Evolutionary conservation across 192 early-diverging fungal species (phyloP), one percentile per base, ranked within the genome.

Genomic region (Coemansia sp.): DNA sequence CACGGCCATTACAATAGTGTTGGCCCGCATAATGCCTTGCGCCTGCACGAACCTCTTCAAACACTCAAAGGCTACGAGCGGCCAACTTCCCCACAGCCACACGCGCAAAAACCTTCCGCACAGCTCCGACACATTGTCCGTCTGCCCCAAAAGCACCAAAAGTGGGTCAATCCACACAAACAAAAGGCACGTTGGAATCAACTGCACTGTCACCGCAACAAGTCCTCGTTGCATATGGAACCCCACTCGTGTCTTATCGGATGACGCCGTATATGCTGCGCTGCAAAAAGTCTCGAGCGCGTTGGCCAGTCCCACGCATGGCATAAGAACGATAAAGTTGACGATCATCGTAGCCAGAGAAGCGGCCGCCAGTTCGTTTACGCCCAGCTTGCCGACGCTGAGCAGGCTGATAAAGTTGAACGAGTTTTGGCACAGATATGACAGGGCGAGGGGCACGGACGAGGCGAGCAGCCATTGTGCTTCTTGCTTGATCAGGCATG

Each of bases 1-100:
- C 4, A 72, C 23, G 0, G 49, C 64, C 62, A 75, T 68, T 6
- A 81, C 70, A 64, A 62, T 63, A 0, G 79, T 76, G 31, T 82
- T 84, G 1, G 93, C 93, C 21, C 90, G 84, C 96, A 98, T 96
- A 60, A 90, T 90, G 54, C 92, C 94, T 79, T 98, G 96, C 0
- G 90, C 88, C 72, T 95, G 91, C 21, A 94, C 80, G 69, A 85
- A 96, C 37, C 92, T 85, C 68, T 93, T 91, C 23, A 94, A 69
- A 61, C 89, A 91, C 68, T 97, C 94, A 77, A 90, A 90, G 6
- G 89, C 83, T 60, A 97, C 66, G 59, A 83, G 84, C 4, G 94
- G 91, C 57, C 91, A 89, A 38, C 89, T 85, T 7, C 94, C 92
- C n/a, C 89, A 77, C 29, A 95, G 59, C 38, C 89, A 82, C 25